A percentile compares a stretch with the other conserved stretches of the same genome.
Evolutionary conservation across 1,284 basidiomycete genomes (phyloP).

Genomic region (Trichosporon inkin): DNA sequence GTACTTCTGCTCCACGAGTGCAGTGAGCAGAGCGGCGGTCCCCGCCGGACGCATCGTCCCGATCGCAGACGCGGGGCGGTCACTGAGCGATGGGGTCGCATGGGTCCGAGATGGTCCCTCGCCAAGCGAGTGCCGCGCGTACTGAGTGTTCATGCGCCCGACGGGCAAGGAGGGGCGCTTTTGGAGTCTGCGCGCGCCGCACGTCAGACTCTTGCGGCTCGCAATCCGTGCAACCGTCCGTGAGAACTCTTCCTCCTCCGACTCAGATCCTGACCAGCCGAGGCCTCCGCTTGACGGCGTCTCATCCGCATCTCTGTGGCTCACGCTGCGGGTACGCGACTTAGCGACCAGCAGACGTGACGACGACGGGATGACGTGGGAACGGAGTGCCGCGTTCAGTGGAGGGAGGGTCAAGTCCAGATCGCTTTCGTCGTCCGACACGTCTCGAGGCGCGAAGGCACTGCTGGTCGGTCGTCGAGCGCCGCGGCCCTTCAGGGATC

Average conservation of each 20-base stretch:
- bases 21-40: conserved; percentile 20
- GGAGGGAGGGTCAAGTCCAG: conserved; percentile 34
- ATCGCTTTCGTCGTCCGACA: conserved; percentile 34
- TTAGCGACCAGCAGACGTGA: conserved; percentile 19
- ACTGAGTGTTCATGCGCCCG: conserved; percentile 3
- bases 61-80: conserved; percentile 19
- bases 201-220: conserved; percentile 18
- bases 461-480: neutral
- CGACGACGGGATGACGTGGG: conserved; percentile 31
- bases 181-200: conserved; percentile 4
- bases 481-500: neutral
- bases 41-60: conserved; percentile 11
- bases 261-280: conserved; percentile 41
- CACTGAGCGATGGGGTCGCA: conserved; percentile 9
- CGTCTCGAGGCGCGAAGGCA: conserved; percentile 7
- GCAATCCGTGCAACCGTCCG: conserved; percentile 26
- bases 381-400: conserved; percentile 30
- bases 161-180: conserved; percentile 20
- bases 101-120: neutral
- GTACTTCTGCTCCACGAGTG: conserved; percentile 25
- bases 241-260: conserved; percentile 41
- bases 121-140: neutral
- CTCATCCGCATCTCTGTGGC: neutral
- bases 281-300: neutral
- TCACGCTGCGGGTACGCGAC: neutral